Evolutionary conservation across 306 rosid species (phyloP), one percentile per base, ranked within the genome.

Genomic region (Gillenia trifoliata): DNA sequence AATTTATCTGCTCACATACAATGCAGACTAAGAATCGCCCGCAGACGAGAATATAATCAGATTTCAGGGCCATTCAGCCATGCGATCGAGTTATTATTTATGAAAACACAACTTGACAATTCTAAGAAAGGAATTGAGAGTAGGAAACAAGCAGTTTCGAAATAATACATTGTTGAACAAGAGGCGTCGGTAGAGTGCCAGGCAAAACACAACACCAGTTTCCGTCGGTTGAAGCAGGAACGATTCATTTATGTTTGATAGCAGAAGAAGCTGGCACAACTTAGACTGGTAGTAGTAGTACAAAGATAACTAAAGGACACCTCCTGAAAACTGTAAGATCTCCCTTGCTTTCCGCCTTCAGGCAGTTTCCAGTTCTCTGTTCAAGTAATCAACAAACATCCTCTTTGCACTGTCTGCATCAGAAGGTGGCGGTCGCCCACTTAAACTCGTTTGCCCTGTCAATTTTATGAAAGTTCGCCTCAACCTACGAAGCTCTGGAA

Each of bases 311-410:
- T 9, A 11, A 34, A 36, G 63, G 41, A 31, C 25, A 40, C 64
- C 33, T 30, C n/a, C 63, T 5, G 15, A 23, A 72, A 47, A 25
- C 65, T 52, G 2, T 57, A 19, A 45, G 7, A 72, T 20, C 52
- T 23, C 4, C 25, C 55, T 66, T 54, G 12, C 30, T 59, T 68
- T 41, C 49, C 33, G 77, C 69, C 76, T 73, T 90, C 92, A 93
- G 45, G 83, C 66, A 26, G 85, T 87, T 77, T 87, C 95, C 56
- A 94, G 84, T 75, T 94, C 99, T 82, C 97, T 90, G 84, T 94
- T 92, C 85, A 94, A 82, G 88, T 94, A 94, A 76, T 94, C 99
- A 71, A 94, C 87, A 38, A 94, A 94, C 97, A 92, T 94, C 82
- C 95, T 86, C 85, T 94, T 94, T 6, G 99, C 99, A 29, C 89